Conservation (phyloP, 805 yeast species). For the Metschnikowia cubensis region DNA sequence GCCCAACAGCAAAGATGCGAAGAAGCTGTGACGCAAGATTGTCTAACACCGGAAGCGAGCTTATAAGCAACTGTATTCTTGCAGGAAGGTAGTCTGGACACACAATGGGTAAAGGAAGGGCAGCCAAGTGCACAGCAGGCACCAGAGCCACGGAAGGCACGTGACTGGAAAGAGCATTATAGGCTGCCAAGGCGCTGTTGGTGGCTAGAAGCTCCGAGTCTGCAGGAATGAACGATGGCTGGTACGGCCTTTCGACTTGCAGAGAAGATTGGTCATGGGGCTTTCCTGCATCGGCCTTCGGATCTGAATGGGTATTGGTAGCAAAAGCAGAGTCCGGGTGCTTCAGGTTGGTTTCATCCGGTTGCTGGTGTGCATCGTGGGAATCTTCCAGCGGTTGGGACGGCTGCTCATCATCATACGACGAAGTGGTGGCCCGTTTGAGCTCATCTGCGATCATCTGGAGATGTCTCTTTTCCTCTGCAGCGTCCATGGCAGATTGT, state of each 20-base stretch:
- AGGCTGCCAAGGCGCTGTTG: constrained; percentile 39
- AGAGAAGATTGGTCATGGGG: neutral
- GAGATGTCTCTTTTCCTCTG: constrained; percentile 23
- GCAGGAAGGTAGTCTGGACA: constrained; percentile 56
- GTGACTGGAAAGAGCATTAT: constrained; percentile 38
- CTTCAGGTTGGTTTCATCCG: neutral
- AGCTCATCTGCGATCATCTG: constrained; percentile 32
- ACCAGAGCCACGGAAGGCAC: constrained; percentile 32
- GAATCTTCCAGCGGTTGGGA: neutral
- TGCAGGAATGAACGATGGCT: constrained; percentile 29
- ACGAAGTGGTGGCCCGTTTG: constrained; percentile 27
- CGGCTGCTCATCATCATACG: neutral
- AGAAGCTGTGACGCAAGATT: constrained; percentile 78
- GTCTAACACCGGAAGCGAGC: constrained; percentile 73
- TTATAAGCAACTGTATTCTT: constrained; percentile 60
- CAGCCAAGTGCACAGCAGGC: constrained; percentile 51
- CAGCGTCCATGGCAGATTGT: constrained; percentile 6
- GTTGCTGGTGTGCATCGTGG: neutral
- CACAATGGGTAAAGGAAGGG: constrained; percentile 54
- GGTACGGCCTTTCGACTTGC: neutral
- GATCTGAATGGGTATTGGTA: neutral
- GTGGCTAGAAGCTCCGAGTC: constrained; percentile 40
- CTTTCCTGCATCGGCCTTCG: neutral
- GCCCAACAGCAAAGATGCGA: constrained; percentile 65
- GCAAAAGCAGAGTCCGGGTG: neutral